Percentiles rank a stretch among this genome's conserved stretches.
Conservation (phyloP, 192 early-diverging fungal genomes). For the Coemansia sp. region DNA sequence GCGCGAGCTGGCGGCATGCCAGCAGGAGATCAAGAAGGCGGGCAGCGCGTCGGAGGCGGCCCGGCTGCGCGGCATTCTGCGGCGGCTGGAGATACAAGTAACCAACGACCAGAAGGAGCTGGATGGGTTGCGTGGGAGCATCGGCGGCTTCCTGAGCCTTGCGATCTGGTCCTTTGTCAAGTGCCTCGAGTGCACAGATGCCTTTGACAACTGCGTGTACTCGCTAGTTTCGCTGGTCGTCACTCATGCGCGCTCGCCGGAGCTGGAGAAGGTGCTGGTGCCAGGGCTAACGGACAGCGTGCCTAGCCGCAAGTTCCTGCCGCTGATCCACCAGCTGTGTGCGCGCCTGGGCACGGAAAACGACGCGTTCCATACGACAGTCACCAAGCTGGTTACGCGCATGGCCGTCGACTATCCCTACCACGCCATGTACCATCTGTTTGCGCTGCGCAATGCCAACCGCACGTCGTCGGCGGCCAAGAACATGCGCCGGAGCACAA, state of each 20-base stretch:
- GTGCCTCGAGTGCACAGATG: slow-evolving; percentile 26
- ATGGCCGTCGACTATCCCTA: slow-evolving; percentile 44
- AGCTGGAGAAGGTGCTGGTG: slow-evolving; percentile 16
- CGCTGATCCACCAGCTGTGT: slow-evolving; percentile 42
- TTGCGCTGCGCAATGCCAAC: slow-evolving; percentile 45
- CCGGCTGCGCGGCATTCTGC: slow-evolving; percentile 18
- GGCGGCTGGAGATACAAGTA: slow-evolving; percentile 33
- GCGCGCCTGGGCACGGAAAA: slow-evolving; percentile 37
- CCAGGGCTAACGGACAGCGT: slow-evolving; percentile 17
- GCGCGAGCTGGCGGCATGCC: slow-evolving; percentile 34
- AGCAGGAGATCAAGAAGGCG: slow-evolving; percentile 12
- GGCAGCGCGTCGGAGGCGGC: slow-evolving; percentile 2
- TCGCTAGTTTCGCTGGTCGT: slow-evolving; percentile 36
- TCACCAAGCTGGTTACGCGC: slow-evolving; percentile 19
- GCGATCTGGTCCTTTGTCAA: slow-evolving; percentile 39
- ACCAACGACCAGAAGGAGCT: slow-evolving; percentile 33
- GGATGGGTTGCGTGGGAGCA: slow-evolving; percentile 11
- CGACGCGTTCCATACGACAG: slow-evolving; percentile 14
- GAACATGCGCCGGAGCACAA: not conserved
- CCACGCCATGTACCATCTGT: slow-evolving; percentile 36
- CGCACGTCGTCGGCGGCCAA: slow-evolving; percentile 11
- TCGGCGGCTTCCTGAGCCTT: slow-evolving; percentile 32
- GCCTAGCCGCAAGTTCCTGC: slow-evolving; percentile 44
- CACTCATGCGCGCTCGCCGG: slow-evolving; percentile 27
- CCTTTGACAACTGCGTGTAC: slow-evolving; percentile 37